Base-by-base conservation (phyloP, 345 rosid genomes). In the Cardiospermum halicacabum region DNA sequence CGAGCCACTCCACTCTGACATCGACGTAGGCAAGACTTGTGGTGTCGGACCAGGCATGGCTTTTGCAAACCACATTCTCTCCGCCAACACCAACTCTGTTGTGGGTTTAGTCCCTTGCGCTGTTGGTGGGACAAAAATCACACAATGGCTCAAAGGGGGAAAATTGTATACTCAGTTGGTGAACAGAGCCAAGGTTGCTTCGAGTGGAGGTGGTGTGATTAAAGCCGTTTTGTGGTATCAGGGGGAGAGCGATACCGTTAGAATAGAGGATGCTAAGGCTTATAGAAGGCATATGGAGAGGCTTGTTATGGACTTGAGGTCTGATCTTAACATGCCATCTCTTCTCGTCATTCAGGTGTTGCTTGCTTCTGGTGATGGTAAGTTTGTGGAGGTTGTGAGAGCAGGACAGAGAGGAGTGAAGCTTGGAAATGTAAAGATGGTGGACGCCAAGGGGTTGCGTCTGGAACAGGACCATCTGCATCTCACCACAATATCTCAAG, bases 41-140 rank as follows among this genome's bases (percentile, higher is more conserved):
- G 83, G 83, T 32, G 68, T 83, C 0, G 88, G 83, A 13, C 85
- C 80, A 1, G 85, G 78, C 39, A 80, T 80, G 88, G 42, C 83
- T 3, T 83, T 83, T 36, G 79, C 78, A 4, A 83, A 72, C 21
- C 56, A 53, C 12, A 45, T 76, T 42, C 61, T 61, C 64, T 32
- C 31, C 11, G 62, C 24, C 16, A 30, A 11, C 45, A 39, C 53
- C 11, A 55, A 36, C 12, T 69, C 56, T 16, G 73, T 53, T 68
- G 48, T 75, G 58, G 85, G 83, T 5, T 56, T 80, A 59, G 85
- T 83, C 55, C 83, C 88, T 62, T 78, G 83, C 32, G 81, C 78
- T 0, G 80, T 83, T 30, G 81, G 83, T 0, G 77, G 81, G 13
- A 80, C 88, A 15, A 77, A 71, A 55, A 83, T 80, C 11, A 62